phyloP scores from a whole-genome alignment of 441 rosid species.

The Adansonia rubrostipa region DNA sequence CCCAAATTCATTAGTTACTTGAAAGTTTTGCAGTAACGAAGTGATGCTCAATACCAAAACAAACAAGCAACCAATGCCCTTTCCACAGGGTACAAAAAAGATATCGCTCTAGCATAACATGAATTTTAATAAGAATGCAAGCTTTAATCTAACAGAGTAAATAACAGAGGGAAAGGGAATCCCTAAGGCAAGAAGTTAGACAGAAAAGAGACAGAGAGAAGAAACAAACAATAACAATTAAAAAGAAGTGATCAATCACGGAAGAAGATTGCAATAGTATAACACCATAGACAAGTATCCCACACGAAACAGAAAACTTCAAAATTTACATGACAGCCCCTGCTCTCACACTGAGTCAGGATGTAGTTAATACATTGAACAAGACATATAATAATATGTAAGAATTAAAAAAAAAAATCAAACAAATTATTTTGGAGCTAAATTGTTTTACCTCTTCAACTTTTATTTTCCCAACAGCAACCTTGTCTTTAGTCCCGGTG shows the following conservation, averaged over 20 bases:
- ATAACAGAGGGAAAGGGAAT: neutral
- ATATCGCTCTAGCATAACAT: neutral
- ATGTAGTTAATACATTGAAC: neutral
- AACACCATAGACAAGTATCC: neutral
- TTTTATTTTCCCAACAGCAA: constrained; percentile 86
- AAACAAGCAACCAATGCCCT: neutral
- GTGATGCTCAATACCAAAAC: neutral
- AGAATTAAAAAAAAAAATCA: neutral
- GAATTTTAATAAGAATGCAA: neutral
- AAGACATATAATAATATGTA: neutral
- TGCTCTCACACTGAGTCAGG: neutral
- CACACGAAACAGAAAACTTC: neutral
- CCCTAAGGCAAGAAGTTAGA: neutral
- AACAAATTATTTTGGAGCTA: neutral
- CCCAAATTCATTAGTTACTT: neutral
- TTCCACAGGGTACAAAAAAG: neutral
- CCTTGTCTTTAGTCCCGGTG: constrained; percentile 87
- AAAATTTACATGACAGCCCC: neutral
- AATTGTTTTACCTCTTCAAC: constrained; percentile 81
- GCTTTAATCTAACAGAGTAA: constrained; percentile 5
- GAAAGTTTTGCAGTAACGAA: neutral
- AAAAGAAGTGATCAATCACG: neutral
- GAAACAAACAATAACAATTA: neutral
- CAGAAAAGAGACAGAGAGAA: neutral
- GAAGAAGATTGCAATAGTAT: neutral